These are phyloP conservation scores for Pichia sp. DNA, from an alignment of 1,139 yeast species.

Conservation along the genomic window DNA sequence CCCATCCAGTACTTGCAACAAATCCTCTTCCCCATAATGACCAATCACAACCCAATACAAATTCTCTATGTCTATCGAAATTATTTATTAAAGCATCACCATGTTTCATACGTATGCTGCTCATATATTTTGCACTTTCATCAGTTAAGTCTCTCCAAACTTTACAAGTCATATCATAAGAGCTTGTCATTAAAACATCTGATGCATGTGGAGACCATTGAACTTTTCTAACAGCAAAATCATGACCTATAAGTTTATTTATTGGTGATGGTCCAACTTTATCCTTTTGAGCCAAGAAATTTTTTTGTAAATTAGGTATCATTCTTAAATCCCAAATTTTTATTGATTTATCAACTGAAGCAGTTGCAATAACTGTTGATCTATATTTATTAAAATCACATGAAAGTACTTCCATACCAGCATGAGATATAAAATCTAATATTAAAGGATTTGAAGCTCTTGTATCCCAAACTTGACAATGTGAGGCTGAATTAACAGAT, in stretches of 20 bases:
- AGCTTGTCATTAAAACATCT: conserved; percentile 63
- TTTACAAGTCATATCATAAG: conserved; percentile 89
- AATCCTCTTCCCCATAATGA: conserved; percentile 97
- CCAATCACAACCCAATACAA: conserved; percentile 94
- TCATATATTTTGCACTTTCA: conserved; percentile 43
- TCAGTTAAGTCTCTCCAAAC: conserved; percentile 75
- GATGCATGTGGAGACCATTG: conserved; percentile 87
- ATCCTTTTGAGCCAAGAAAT: conserved; percentile 37
- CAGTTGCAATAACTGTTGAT: conserved; percentile 71
- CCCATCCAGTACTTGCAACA: conserved; percentile 96
- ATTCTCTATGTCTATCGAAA: conserved; percentile 76
- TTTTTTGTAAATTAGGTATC: conserved; percentile 34
- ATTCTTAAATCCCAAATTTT: conserved; percentile 85
- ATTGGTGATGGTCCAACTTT: conserved; percentile 60
- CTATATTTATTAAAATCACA: conserved; percentile 91
- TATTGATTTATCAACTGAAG: conserved; percentile 81
- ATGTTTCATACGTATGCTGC: conserved; percentile 33
- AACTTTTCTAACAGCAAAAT: conserved; percentile 76
- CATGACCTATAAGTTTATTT: conserved; percentile 81
- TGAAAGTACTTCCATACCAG: conserved; percentile 72
- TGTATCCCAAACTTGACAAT: conserved; percentile 79
- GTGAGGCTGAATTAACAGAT: conserved; percentile 77
- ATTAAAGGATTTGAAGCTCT: conserved; percentile 60
- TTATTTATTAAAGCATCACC: conserved; percentile 46
- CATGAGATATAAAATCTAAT: conserved; percentile 61